Evolutionary conservation across 1,284 basidiomycete species (phyloP).

Genomic region (Marasmius tenuissimus): DNA sequence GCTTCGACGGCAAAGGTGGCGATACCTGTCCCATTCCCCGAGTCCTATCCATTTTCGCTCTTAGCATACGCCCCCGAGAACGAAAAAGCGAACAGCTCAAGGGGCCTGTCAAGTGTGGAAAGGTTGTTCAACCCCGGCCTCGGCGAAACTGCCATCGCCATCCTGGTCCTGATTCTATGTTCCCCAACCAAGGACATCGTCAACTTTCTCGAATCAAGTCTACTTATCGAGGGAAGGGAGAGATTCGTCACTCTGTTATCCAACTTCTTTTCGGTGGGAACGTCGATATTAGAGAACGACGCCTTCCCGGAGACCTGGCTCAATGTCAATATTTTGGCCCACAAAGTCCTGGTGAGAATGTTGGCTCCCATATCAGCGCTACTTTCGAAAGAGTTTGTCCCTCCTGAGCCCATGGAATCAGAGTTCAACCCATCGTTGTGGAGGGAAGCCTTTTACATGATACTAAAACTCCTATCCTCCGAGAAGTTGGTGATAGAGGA

Average conservation of each 20-base stretch:
- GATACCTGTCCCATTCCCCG: constrained; percentile 86
- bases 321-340: constrained; percentile 88
- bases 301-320: constrained; percentile 93
- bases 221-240: constrained; percentile 87
- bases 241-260: constrained; percentile 72
- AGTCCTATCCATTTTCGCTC: constrained; percentile 91
- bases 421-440: constrained; percentile 82
- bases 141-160: constrained; percentile 85
- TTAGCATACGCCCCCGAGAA: constrained; percentile 66
- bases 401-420: constrained; percentile 59
- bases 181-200: constrained; percentile 78
- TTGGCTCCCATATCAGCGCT: constrained; percentile 81
- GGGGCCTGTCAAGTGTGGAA: constrained; percentile 41
- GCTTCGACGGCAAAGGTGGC: constrained; percentile 60
- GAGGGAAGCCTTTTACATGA: constrained; percentile 79
- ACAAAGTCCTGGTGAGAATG: constrained; percentile 87
- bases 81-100: constrained; percentile 39
- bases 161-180: constrained; percentile 81
- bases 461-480: constrained; percentile 85
- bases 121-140: constrained; percentile 74
- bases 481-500: constrained; percentile 94
- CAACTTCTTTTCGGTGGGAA: constrained; percentile 81
- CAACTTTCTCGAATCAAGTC: constrained; percentile 75
- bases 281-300: constrained; percentile 84
- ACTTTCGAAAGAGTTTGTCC: constrained; percentile 82